Evolutionary conservation across 2,329 filamentous ascomycete species (phyloP).

Genomic region (Penicillium sp.): DNA sequence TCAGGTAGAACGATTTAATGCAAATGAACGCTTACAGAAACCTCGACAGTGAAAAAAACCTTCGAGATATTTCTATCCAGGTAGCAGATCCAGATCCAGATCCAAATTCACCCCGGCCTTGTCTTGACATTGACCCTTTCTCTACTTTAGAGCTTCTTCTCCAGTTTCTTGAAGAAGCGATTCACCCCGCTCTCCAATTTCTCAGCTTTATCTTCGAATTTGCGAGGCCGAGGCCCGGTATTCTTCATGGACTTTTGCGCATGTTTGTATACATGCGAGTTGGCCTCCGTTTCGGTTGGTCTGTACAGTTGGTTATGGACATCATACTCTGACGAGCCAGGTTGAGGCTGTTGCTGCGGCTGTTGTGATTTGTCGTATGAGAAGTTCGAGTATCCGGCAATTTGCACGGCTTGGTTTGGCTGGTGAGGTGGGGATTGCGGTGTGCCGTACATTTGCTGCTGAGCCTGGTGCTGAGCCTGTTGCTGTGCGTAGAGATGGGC

Average conservation of each 20-base stretch:
- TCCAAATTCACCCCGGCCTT: too few species aligned
- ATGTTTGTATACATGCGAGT: conserved; percentile 40
- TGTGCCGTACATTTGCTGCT: conserved; percentile 19
- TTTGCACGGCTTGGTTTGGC: conserved; percentile 18
- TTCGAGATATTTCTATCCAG: too few species aligned
- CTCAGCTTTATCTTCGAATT: conserved; percentile 42
- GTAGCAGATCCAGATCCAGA: too few species aligned
- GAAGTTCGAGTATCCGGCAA: conserved; percentile 48
- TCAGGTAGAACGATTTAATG: background rate
- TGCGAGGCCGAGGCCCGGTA: conserved; percentile 37
- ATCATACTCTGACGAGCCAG: conserved; percentile 42
- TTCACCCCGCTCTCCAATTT: conserved; percentile 50
- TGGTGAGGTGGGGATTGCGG: conserved; percentile 28
- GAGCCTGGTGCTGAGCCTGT: background rate
- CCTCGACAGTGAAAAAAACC: too few species aligned
- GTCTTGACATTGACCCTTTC: too few species aligned
- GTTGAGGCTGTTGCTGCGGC: conserved; percentile 25
- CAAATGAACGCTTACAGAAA: background rate
- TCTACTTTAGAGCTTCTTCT: conserved; percentile 37
- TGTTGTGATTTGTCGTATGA: conserved; percentile 40
- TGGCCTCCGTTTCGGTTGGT: conserved; percentile 49
- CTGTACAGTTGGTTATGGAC: conserved; percentile 53
- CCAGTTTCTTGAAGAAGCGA: conserved; percentile 50
- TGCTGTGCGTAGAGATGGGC: conserved; percentile 35
- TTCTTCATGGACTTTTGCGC: conserved; percentile 39